Base-by-base conservation (phyloP, 2,329 filamentous ascomycete species). In the Cladosporium sp. region DNA sequence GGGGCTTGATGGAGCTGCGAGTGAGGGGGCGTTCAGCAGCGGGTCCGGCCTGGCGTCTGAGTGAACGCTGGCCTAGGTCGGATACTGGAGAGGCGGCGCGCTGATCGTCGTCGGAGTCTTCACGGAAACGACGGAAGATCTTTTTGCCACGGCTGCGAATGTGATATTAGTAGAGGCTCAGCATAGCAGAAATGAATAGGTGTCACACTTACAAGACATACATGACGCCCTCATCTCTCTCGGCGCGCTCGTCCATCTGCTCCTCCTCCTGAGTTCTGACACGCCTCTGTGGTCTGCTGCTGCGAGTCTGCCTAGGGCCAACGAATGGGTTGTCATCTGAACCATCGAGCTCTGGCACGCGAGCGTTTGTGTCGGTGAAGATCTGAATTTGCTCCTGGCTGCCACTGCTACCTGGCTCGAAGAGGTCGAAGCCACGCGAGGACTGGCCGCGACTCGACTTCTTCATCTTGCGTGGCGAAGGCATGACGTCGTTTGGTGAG, bases 321-420 rank as follows among this genome's bases (percentile, higher is more conserved):
- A 88, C 85, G 76, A 94, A 95, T 1, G 91, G 91, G 74, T 94
- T 95, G 28, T 89, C 87, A 7, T 81, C 78, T 69, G 83, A 87
- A n/a, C 79, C 75, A 71, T 92, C 90, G 49, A 86, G 79, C 68
- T 88, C 84, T 23, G 91, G 91, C 49, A 93, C 78, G 54, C 85
- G 83, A 70, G 96, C 93, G 69, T 92, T 89, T 0, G 91, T 87
- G 76, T 95, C 91, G 48, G 89, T 93, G 74, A 88, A 94, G 72
- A 94, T 91, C 69, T 85, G 77, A 70, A 93, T 91, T 63, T 80
- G 76, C 5, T 67, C 57, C 48, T 61, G 69, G 26, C 66, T 70
- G 39, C 60, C 64, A n/a, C 82, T 76, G 16, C 66, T 64, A 49
- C 83, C 80, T n/a, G 85, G 83, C 59, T 87, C 84, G 78, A 72